Percentiles rank a stretch among this genome's conserved stretches.
Evolutionary conservation across 345 rosid species (phyloP).

Genomic region (Odontarrhena argentea): DNA sequence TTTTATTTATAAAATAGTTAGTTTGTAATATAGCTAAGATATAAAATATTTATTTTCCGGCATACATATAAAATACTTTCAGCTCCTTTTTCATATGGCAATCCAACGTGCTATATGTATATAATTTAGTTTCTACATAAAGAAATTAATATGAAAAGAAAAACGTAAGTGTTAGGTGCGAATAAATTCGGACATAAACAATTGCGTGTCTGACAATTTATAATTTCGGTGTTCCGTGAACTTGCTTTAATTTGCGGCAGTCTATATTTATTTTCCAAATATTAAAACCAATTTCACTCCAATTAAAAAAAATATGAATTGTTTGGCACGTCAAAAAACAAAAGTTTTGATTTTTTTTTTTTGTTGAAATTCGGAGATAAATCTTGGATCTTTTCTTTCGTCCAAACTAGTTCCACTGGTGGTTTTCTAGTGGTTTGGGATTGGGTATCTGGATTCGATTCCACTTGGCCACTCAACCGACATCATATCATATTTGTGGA

Average conservation of each 20-base stretch:
- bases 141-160: neutral
- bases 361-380: too few species aligned
- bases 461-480: too few species aligned
- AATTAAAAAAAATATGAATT: neutral
- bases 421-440: too few species aligned
- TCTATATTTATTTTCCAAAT: neutral
- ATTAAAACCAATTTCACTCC: neutral
- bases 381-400: too few species aligned
- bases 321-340: neutral
- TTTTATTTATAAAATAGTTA: neutral
- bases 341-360: too few species aligned
- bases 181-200: constrained; percentile 37
- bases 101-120: neutral
- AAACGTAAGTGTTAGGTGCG: constrained; percentile 27
- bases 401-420: too few species aligned
- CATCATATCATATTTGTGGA: too few species aligned
- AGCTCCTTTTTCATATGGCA: neutral
- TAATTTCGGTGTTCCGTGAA: constrained; percentile 22
- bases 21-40: neutral
- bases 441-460: too few species aligned
- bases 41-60: neutral
- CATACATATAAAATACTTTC: neutral
- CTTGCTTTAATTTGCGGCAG: constrained; percentile 9
- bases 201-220: constrained; percentile 34
- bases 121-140: neutral